Percentiles rank a stretch among this genome's conserved stretches.
Evolutionary conservation across 2,329 filamentous ascomycete species (phyloP).

Genomic region (Davidsoniella neocaledoniae): DNA sequence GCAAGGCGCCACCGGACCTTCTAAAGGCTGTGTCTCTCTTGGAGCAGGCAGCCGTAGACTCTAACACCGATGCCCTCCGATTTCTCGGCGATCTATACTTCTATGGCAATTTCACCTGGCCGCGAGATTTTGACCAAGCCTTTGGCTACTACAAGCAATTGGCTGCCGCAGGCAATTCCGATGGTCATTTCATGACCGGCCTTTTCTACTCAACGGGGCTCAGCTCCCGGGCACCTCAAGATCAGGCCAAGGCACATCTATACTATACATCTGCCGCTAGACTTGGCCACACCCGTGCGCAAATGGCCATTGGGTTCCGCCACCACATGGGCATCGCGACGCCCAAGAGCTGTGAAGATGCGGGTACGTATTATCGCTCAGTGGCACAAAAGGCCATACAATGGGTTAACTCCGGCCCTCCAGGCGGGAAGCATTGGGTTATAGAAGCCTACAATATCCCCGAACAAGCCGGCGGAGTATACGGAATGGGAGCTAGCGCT

Average conservation of each 20-base stretch:
- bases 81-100: conserved; percentile 91
- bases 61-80: conserved; percentile 71
- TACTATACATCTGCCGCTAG: conserved; percentile 91
- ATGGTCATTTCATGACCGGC: conserved; percentile 88
- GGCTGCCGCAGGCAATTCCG: conserved; percentile 66
- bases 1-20: conserved; percentile 1
- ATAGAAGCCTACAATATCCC: conserved; percentile 71
- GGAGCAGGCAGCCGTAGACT: conserved; percentile 33
- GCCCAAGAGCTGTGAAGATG: conserved; percentile 68
- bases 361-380: conserved; percentile 75
- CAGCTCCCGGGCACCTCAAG: conserved; percentile 59
- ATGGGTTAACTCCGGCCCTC: conserved; percentile 79
- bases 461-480: conserved; percentile 81
- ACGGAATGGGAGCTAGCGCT: conserved; percentile 85
- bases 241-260: conserved; percentile 81
- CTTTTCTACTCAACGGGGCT: conserved; percentile 93
- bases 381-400: conserved; percentile 85
- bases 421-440: conserved; percentile 65
- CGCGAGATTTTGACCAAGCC: conserved; percentile 61
- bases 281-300: conserved; percentile 63
- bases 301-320: conserved; percentile 86
- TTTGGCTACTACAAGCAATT: conserved; percentile 70
- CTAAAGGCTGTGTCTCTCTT: conserved; percentile 35
- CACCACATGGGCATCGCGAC: conserved; percentile 75
- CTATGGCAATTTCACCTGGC: conserved; percentile 82